Conservation (phyloP, 2,329 filamentous ascomycete genomes). For the Alternaria postmessia region DNA sequence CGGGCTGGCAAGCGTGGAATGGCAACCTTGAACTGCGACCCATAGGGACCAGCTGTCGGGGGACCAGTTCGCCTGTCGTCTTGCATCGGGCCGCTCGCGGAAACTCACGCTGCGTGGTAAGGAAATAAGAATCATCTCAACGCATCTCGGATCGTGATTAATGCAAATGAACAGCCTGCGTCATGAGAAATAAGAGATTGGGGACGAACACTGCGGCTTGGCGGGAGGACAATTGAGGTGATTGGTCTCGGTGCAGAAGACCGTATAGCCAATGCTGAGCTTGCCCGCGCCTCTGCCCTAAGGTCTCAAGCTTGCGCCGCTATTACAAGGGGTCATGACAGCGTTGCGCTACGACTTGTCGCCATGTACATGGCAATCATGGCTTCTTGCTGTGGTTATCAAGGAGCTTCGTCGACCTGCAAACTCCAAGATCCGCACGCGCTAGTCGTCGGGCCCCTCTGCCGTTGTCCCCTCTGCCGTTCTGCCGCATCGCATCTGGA, state of each 20-base stretch:
- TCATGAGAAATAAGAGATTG: constrained; percentile 1
- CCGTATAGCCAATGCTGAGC: constrained; percentile 4
- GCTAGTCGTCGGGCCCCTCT: background rate
- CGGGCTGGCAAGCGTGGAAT: constrained; percentile 15
- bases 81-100: constrained; percentile 15
- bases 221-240: background rate
- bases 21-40: constrained; percentile 14
- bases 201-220: background rate
- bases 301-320: background rate
- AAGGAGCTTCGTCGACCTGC: background rate
- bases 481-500: background rate
- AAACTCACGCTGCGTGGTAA: constrained; percentile 1
- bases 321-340: background rate
- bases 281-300: background rate
- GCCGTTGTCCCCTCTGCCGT: background rate
- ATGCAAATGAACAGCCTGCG: too few relatives aligned
- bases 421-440: background rate
- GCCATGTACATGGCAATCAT: background rate
- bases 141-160: too few relatives aligned
- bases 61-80: constrained; percentile 3
- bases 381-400: background rate
- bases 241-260: constrained; percentile 12
- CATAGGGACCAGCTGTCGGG: background rate
- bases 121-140: constrained; percentile 2
- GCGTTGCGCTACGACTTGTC: too few relatives aligned